Evolutionary conservation across 208 protist genomes (phyloP), one percentile per base, ranked within the genome.

Genomic region (Acanthamoeba culbertsoni): DNA sequence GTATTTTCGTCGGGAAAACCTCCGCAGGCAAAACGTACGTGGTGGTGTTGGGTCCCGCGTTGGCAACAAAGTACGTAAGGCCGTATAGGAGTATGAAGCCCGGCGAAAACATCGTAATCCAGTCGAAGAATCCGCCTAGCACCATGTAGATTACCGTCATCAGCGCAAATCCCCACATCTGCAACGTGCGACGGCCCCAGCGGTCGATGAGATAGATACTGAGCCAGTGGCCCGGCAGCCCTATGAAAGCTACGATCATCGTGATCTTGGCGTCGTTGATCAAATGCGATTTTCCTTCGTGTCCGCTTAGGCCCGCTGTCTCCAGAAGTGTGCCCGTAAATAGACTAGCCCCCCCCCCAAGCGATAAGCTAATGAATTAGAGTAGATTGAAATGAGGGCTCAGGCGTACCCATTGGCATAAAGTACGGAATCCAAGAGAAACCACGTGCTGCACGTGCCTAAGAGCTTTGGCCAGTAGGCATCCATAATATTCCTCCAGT

Each of bases 11-110:
- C 26, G 96, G 95, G 68, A 96, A 97, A 1, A 96, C 51, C 71
- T 97, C 97, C 18, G 86, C 95, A 1, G 97, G 96, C 23, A 97
- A 68, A 1, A 97, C 93, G 93, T 96, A 98, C 35, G 97, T 98
- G 1, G 96, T 98, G 3, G 95, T 95, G 82, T 97, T 97, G 20
- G 97, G 97, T 1, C 97, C 97, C 23, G 89, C 96, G 88, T 97
- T 96, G 23, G 93, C 93, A 53, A 96, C 97, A 68, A 98, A 97
- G 93, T 96, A 97, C 12, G 95, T 96, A 14, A 97, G 65, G 10
- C 93, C 95, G 75, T 98, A 98, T 3, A 96, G 77, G 7, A 95
- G 40, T 14, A 96, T 92, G 63, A 97, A 96, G 2, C 88, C 42
- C n/a, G 71, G 71, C 71, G 71, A 79, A n/a, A 79, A 79, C 71